phyloP scores from a whole-genome alignment of 768 basidiomycete genomes.

The Lentinula sp. region DNA sequence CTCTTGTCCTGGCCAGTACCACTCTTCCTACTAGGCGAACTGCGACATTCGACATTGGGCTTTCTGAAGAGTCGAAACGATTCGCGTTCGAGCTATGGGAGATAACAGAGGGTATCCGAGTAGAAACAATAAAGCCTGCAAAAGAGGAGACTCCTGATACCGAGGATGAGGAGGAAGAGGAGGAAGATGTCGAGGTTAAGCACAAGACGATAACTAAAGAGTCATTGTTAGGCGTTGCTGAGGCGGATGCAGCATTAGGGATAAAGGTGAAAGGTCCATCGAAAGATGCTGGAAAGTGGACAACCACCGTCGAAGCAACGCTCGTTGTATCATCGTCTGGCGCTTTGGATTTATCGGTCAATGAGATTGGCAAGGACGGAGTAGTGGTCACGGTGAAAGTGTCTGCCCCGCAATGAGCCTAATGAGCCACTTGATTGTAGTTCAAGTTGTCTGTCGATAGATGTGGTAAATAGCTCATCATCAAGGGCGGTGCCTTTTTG shows the following conservation, averaged over 20 bases:
- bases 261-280: conserved; percentile 32
- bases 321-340: conserved; percentile 28
- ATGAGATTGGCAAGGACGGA: conserved; percentile 26
- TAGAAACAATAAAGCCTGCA: conserved; percentile 49
- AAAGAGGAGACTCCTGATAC: conserved; percentile 39
- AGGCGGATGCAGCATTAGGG: conserved; percentile 34
- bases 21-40: conserved; percentile 61
- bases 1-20: conserved; percentile 65
- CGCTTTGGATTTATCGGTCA: conserved; percentile 27
- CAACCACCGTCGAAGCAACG: conserved; percentile 44
- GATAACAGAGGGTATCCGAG: conserved; percentile 57
- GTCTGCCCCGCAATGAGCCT: background rate
- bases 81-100: conserved; percentile 77
- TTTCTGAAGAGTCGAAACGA: conserved; percentile 34
- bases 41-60: conserved; percentile 50
- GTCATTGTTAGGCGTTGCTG: conserved; percentile 36
- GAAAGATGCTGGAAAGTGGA: conserved; percentile 37
- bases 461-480: background rate
- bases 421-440: too few relatives aligned
- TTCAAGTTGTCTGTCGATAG: background rate
- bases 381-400: background rate
- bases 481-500: too few relatives aligned
- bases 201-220: conserved; percentile 56
- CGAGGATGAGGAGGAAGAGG: conserved; percentile 50
- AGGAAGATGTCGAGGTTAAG: conserved; percentile 58